A percentile compares a stretch with the other conserved stretches of the same genome.
Evolutionary conservation across 352 stramenopile genomes (phyloP).

Genomic region (Phytophthora sp.): DNA sequence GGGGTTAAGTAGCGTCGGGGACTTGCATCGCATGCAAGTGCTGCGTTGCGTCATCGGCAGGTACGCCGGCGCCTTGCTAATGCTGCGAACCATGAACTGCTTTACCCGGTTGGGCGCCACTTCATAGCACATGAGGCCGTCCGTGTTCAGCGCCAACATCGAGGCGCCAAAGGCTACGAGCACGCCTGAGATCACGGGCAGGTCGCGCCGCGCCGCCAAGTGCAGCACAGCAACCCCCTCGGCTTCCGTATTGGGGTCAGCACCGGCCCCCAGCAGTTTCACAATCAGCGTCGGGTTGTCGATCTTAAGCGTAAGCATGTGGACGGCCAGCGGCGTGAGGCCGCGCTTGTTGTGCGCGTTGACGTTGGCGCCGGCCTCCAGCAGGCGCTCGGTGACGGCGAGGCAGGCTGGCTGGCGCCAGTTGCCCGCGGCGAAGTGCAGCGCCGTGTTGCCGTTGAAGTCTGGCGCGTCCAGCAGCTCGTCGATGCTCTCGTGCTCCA

Average conservation of each 20-base stretch:
- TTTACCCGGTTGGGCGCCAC: constrained; percentile 68
- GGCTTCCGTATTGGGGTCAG: constrained; percentile 64
- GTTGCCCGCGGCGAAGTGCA: constrained; percentile 78
- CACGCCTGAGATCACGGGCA: constrained; percentile 58
- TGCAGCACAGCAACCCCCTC: constrained; percentile 72
- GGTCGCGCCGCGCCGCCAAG: constrained; percentile 53
- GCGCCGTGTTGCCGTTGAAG: constrained; percentile 82
- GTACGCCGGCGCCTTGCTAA: constrained; percentile 53
- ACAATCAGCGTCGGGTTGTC: constrained; percentile 70
- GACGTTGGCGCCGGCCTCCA: constrained; percentile 63
- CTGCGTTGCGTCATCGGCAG: constrained; percentile 56
- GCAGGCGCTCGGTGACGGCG: constrained; percentile 50
- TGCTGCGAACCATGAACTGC: constrained; percentile 73
- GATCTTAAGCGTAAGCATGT: constrained; percentile 82
- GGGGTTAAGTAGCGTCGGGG: constrained; percentile 41
- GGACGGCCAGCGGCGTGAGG: constrained; percentile 69
- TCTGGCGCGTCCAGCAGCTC: constrained; percentile 74
- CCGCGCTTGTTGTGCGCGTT: constrained; percentile 63
- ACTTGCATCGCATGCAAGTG: constrained; percentile 82
- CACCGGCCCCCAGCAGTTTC: constrained; percentile 69
- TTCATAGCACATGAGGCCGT: constrained; percentile 83
- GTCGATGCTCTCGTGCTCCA: constrained; percentile 72
- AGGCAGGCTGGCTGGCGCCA: constrained; percentile 58
- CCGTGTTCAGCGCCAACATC: constrained; percentile 63
- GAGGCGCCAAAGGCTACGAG: constrained; percentile 71